Base-by-base conservation (phyloP, 495 filamentous ascomycete genomes). In the Elasticomyces elasticus region DNA sequence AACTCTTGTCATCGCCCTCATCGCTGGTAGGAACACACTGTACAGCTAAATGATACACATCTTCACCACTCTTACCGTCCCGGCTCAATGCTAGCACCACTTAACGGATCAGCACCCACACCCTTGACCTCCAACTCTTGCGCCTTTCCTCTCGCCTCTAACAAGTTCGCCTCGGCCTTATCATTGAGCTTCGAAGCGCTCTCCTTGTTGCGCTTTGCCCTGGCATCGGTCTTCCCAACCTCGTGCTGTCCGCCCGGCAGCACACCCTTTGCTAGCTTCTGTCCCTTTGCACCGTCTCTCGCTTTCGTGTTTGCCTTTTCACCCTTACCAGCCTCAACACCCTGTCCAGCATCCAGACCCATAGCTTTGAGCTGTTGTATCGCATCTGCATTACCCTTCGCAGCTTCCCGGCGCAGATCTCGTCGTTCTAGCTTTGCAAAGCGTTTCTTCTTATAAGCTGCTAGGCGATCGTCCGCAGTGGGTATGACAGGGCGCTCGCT, bases 401-500 rank as follows among this genome's bases (percentile, higher is more conserved):
- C 56, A 0, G 60, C 52, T 13, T 43, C 28, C 1, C 30, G 44
- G 1, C 60, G 43, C 42, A 62, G 48, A 1, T 11, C 19, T 9
- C 58, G 41, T 26, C 68, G 51, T 46, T 67, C 60, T 20, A 67
- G 61, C 55, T 70, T 70, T 17, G 38, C 52, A 2, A 65, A 43
- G 23, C 64, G 58, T 68, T 77, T 71, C 25, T 65, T 65, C 27
- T 71, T 70, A 7, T 72, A 69, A 59, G 72, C 67, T 17, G 66
- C 74, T 49, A 80, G 64, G 13, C 78, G 72, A 68, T 89, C 79
- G 56, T 79, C 78, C n/a, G 76, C 63, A 1, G 76, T 79, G 58
- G 82, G 73, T 1, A 94, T 70, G 15, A 83, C 69, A 26, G 83
- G 79, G 10, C 87, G 76, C 19, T 75, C 74, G 23, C 77, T 70